Evolutionary conservation across 108 stramenopile genomes (phyloP), one percentile per base, ranked within the genome.

Genomic region (Chaetoceros muelleri): DNA sequence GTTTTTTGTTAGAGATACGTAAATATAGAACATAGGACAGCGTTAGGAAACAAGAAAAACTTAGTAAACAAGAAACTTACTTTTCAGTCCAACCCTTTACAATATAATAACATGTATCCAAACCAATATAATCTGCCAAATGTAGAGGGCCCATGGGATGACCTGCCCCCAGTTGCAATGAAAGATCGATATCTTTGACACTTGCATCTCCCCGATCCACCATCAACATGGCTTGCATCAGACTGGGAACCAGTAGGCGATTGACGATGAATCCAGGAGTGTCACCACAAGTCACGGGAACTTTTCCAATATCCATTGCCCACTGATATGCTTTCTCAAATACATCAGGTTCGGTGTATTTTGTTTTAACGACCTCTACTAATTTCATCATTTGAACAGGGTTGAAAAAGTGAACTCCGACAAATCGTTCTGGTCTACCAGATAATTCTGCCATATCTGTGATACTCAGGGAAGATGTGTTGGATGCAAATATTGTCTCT

Each of bases 201-300:
- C 85, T 70, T 0, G 96, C 99, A 64, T 95, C 97, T 16, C 85
- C 74, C 1, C 99, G 79, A 54, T 99, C 99, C 21, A 95, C 64
- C 89, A 99, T 84, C 17, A 88, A 65, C 62, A 98, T 82, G 19
- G 95, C 93, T 55, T 94, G 91, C 65, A 92, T 78, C 44, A 97
- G 46, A 62, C 60, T 80, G 16, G 96, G 96, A 2, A 97, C 90
- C 24, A 97, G 62, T 3, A 96, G 78, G 22, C 98, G 81, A 89
- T 99, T 99, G 46, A 99, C 98, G 57, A 99, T 97, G 64, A 99
- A 99, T 23, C 98, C 98, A 0, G 96, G 96, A 20, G 96, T 98
- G 74, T 98, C 97, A 30, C 73, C 71, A 70, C 97, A 98, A 3
- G 55, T 53, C n/a, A 98, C 95, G 0, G 93, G 67, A 16, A 84